Conservation (phyloP, 2,329 filamentous ascomycete species). For the Elsinoe fawcettii region DNA sequence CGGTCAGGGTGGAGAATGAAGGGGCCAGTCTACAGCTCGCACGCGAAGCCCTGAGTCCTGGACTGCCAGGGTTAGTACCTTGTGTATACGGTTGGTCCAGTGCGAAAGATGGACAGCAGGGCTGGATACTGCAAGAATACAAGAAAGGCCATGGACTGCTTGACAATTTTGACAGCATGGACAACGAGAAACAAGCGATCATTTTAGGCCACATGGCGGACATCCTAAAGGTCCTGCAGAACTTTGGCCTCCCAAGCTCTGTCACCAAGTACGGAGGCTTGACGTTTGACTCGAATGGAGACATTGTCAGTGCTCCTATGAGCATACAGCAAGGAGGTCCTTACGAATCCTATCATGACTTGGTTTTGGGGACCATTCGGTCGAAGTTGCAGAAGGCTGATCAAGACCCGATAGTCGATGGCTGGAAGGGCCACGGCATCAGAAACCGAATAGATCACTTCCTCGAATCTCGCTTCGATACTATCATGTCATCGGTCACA, state of each 20-base stretch:
- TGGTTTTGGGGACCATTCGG: neutral
- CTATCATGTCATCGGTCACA: neutral
- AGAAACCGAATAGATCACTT: neutral
- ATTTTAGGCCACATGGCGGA: conserved; percentile 16
- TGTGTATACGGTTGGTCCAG: conserved; percentile 13
- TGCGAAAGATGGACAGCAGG: conserved; percentile 10
- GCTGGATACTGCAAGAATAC: conserved; percentile 17
- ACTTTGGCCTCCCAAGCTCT: neutral
- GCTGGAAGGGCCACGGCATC: conserved; percentile 11
- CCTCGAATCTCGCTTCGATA: neutral
- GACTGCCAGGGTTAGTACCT: neutral
- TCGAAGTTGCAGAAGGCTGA: conserved; percentile 10
- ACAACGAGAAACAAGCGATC: neutral
- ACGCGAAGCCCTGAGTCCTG: neutral
- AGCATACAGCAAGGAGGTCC: conserved; percentile 9
- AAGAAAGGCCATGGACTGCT: neutral
- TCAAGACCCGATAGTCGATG: neutral
- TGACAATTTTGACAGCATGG: neutral
- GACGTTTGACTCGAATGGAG: neutral
- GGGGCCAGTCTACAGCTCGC: conserved; percentile 21
- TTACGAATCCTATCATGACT: conserved; percentile 3
- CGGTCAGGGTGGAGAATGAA: conserved; percentile 29
- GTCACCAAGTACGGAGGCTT: conserved; percentile 11
- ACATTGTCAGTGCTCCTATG: conserved; percentile 9
- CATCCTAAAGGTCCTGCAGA: conserved; percentile 10